Conservation (phyloP, 2,329 filamentous ascomycete species). For the Aspergillus proliferans region DNA sequence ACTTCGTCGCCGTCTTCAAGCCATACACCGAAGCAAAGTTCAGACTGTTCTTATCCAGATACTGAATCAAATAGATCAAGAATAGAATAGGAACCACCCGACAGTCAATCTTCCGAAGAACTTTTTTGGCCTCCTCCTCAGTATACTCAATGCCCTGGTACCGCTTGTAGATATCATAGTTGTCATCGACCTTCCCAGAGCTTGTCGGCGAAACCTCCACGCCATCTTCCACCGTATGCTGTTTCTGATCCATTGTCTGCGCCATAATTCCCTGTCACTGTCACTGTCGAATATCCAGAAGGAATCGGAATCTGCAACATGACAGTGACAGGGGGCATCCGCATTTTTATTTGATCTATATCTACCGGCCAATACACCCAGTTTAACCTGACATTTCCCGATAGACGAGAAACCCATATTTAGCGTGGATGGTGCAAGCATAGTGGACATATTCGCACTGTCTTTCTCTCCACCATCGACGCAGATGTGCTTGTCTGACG, state of each 20-base stretch:
- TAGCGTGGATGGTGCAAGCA: too few relatives aligned
- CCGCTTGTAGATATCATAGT: slow-evolving; percentile 32
- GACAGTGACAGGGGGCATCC: neutral
- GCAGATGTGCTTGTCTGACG: neutral
- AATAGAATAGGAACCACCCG: slow-evolving; percentile 52
- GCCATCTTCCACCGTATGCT: slow-evolving; percentile 5
- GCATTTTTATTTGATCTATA: neutral
- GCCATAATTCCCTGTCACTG: neutral
- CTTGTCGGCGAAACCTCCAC: slow-evolving; percentile 6
- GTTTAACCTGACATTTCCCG: neutral
- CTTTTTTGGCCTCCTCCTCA: slow-evolving; percentile 19
- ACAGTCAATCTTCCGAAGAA: slow-evolving; percentile 53
- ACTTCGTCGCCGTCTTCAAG: slow-evolving; percentile 20
- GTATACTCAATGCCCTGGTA: slow-evolving; percentile 16
- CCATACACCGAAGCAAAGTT: slow-evolving; percentile 28
- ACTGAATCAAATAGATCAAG: slow-evolving; percentile 46
- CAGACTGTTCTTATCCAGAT: slow-evolving; percentile 54
- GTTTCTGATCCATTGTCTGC: neutral
- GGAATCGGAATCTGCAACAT: neutral
- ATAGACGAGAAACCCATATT: neutral
- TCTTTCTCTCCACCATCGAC: neutral
- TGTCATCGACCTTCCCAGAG: slow-evolving; percentile 27
- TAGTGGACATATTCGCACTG: neutral
- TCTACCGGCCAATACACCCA: neutral
- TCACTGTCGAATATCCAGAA: neutral